phyloP scores from a whole-genome alignment of 495 filamentous ascomycete genomes.

The Penicillium coffeae region DNA sequence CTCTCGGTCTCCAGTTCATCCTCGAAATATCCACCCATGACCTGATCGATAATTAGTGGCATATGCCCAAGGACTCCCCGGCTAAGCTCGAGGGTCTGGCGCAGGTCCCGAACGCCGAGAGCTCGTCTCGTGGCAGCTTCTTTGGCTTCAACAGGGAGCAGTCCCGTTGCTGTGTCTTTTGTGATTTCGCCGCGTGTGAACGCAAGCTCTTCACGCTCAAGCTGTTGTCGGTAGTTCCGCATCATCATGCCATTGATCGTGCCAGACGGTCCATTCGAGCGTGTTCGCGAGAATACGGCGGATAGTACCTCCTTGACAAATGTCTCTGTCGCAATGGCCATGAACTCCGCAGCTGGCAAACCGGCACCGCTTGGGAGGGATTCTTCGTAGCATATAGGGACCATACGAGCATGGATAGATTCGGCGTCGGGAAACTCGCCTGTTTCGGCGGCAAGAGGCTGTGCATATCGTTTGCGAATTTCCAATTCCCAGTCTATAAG shows the following conservation, averaged over 20 bases:
- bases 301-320: conserved; percentile 87
- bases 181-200: conserved; percentile 64
- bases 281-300: conserved; percentile 70
- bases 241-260: conserved; percentile 72
- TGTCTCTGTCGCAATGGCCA: conserved; percentile 86
- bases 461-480: conserved; percentile 86
- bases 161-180: conserved; percentile 56
- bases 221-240: conserved; percentile 66
- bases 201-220: conserved; percentile 68
- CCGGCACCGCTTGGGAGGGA: conserved; percentile 73
- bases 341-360: conserved; percentile 71
- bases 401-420: conserved; percentile 78
- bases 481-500: conserved; percentile 78
- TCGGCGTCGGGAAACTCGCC: conserved; percentile 86
- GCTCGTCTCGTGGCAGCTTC: conserved; percentile 62
- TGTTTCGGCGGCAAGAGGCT: conserved; percentile 81
- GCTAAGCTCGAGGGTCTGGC: conserved; percentile 69
- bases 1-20: conserved; percentile 63
- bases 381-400: conserved; percentile 91
- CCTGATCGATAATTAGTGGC: conserved; percentile 65
- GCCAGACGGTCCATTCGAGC: conserved; percentile 72
- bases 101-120: conserved; percentile 74
- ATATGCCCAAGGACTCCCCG: conserved; percentile 73
- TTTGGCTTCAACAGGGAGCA: conserved; percentile 73
- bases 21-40: conserved; percentile 70